Percentiles rank a stretch among this genome's conserved stretches.
Evolutionary conservation across 2,329 filamentous ascomycete species (phyloP).

Genomic region (Xylaria multiplex): DNA sequence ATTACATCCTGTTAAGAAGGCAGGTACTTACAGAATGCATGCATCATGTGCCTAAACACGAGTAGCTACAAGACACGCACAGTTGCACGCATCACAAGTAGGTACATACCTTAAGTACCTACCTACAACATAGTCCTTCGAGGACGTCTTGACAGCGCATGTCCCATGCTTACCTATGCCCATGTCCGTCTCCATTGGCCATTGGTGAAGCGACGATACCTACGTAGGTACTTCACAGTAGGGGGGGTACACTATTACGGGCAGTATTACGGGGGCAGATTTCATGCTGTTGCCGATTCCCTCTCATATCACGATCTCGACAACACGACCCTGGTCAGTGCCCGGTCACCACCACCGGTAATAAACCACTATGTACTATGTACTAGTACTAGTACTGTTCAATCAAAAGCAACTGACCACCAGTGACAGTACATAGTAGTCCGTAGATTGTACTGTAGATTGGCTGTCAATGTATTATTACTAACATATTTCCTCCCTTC

Average conservation of each 20-base stretch:
- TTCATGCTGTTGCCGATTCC: slow-evolving; percentile 17
- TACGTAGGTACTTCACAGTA: no score
- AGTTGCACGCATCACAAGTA: no score
- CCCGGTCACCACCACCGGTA: slow-evolving; percentile 2
- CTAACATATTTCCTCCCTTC: not conserved
- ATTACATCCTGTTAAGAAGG: no score
- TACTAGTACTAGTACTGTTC: no score
- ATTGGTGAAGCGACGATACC: not conserved
- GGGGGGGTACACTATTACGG: no score
- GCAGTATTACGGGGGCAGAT: not conserved
- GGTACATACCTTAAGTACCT: no score
- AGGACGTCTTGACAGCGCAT: not conserved
- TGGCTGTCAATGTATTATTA: not conserved
- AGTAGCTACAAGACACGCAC: no score
- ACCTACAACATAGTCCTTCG: no score
- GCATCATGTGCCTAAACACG: no score
- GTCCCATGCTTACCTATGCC: no score
- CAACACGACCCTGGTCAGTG: slow-evolving; percentile 1
- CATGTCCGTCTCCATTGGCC: not conserved
- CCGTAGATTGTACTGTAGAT: not conserved
- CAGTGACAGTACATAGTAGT: no score
- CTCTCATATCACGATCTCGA: slow-evolving; percentile 31
- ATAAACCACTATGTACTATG: not conserved
- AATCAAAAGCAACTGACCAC: not conserved
- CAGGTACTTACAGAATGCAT: no score